A percentile compares a stretch with the other conserved stretches of the same genome.
Conservation (phyloP, 768 basidiomycete genomes). For the Lactarius psammicola region DNA sequence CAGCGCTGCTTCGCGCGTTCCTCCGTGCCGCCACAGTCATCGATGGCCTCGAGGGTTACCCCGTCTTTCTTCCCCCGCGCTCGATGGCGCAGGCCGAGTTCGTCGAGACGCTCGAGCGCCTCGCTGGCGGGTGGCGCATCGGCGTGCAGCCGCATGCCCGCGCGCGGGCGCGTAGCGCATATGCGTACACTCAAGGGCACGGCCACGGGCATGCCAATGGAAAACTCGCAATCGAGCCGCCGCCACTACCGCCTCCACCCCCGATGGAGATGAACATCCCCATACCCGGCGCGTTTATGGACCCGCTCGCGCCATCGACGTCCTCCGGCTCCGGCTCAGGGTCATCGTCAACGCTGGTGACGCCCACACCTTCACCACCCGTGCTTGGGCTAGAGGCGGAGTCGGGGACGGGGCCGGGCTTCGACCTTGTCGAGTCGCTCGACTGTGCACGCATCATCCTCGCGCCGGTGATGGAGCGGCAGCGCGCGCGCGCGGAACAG, state of each 20-base stretch:
- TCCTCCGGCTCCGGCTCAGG: slow-evolving; percentile 25
- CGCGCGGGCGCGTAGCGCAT: slow-evolving; percentile 27
- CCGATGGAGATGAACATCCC: neutral
- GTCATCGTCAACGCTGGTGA: neutral
- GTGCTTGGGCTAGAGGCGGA: neutral
- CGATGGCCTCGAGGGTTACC: slow-evolving; percentile 84
- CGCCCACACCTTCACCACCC: neutral
- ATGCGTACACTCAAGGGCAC: neutral
- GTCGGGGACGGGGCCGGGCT: slow-evolving; percentile 15
- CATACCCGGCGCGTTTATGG: slow-evolving; percentile 2
- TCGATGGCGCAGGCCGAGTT: slow-evolving; percentile 92
- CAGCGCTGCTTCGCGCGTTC: slow-evolving; percentile 60
- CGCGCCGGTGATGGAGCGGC: slow-evolving; percentile 64
- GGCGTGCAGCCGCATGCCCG: slow-evolving; percentile 60
- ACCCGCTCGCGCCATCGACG: slow-evolving; percentile 33
- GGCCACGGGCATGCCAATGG: slow-evolving; percentile 37
- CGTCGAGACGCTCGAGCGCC: slow-evolving; percentile 77
- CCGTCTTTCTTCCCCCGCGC: slow-evolving; percentile 81
- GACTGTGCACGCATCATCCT: slow-evolving; percentile 72
- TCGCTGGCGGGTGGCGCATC: slow-evolving; percentile 71
- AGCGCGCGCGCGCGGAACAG: slow-evolving; percentile 57
- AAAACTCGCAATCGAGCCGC: slow-evolving; percentile 46
- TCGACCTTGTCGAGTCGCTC: slow-evolving; percentile 54
- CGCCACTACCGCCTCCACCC: slow-evolving; percentile 32
- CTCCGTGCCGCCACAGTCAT: slow-evolving; percentile 63